These are phyloP conservation scores for Penstemon barbatus DNA, from an alignment of 257 asterid species.

Conservation along the genomic window DNA sequence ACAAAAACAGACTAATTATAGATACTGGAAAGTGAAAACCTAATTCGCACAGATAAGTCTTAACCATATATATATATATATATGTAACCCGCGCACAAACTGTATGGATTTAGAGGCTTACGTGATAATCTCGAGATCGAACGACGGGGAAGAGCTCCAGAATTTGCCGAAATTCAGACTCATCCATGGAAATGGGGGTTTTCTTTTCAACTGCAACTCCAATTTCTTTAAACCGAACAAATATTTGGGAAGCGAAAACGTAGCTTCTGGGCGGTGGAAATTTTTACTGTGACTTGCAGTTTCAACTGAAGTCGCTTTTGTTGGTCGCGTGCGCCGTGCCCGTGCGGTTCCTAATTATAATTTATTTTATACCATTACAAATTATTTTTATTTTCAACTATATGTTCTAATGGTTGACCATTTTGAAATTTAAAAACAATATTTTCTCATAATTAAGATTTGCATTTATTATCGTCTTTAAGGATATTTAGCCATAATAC, in stretches of 20 bases:
- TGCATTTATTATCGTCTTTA: too few relatives aligned
- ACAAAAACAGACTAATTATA: neutral
- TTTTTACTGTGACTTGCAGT: neutral
- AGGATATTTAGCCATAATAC: too few relatives aligned
- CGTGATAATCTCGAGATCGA: conserved; percentile 68
- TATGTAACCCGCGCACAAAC: neutral
- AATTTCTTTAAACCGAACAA: neutral
- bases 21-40: neutral
- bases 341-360: too few relatives aligned
- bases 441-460: too few relatives aligned
- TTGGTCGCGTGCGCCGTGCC: too few relatives aligned
- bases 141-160: conserved; percentile 71
- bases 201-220: neutral
- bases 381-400: too few relatives aligned
- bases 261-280: neutral
- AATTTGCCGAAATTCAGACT: conserved; percentile 53
- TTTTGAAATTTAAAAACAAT: too few relatives aligned
- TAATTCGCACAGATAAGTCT: neutral
- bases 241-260: conserved; percentile 1
- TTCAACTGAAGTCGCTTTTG: conserved; percentile 2
- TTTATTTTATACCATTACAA: too few relatives aligned
- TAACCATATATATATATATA: neutral
- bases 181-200: conserved; percentile 43
- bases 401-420: too few relatives aligned
- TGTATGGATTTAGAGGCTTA: conserved; percentile 25